Base-by-base conservation (phyloP, 495 filamentous ascomycete genomes). In the Usnea hakonensis region DNA sequence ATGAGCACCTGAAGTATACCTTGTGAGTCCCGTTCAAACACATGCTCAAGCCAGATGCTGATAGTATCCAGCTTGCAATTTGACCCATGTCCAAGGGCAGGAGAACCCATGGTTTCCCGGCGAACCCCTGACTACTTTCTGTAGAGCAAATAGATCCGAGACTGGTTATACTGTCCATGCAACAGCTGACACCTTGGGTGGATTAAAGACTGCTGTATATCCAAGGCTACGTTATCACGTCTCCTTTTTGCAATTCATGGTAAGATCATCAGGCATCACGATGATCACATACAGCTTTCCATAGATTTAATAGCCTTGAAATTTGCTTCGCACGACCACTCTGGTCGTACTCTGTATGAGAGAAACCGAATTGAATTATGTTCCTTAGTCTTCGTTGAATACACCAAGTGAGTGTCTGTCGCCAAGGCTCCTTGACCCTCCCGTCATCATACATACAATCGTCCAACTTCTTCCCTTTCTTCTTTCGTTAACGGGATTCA, bases 1-100 rank as follows among this genome's bases (percentile, higher is more conserved):
- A 98, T 65, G 94, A 98, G 77, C 91, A 98, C 76, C 77, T 98
- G 75, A 97, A 98, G 80, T 98, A 97, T 74, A 98, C 94, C 70
- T 98, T 98, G 94, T 98, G 83, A 77, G 91, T 87, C 36, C 58
- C 19, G 23, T 28, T 37, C 19, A 32, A 32, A 30, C 36, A 62
- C 55, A 58, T 17, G 21, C 57, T 46, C 56, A 13, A 44, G 10
- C 1, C 50, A 26, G 28, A 23, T 61, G 55, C 70, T 74, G 46
- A 64, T 61, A 32, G 33, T 43, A 43, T 66, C 26, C 68, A 98
- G 94, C 87, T 80, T 98, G 81, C 94, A 98, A 85, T 98, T 98
- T 77, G 94, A 98, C 73, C 94, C 94, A 63, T 97, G 94, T 81
- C 94, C 94, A 53, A 83, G 94, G 74, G 93, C 94, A 62, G 94